phyloP scores from a whole-genome alignment of 108 stramenopile species.

The Cylindrotheca fusiformis region DNA sequence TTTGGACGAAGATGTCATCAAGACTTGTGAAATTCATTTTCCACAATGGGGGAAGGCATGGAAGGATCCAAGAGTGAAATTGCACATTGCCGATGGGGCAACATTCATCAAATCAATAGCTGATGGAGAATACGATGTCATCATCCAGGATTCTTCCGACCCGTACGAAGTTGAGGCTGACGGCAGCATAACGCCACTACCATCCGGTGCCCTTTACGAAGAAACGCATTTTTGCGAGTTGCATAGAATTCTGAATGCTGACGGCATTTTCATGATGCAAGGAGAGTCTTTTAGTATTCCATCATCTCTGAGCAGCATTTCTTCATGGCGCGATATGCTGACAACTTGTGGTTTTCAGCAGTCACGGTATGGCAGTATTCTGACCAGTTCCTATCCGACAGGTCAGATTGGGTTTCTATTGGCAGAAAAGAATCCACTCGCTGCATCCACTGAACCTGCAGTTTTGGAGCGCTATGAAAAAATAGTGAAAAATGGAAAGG shows the following conservation, averaged over 20 bases:
- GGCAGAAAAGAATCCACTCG: conserved; percentile 45
- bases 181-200: conserved; percentile 47
- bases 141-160: conserved; percentile 81
- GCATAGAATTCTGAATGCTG: conserved; percentile 37
- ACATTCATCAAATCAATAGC: conserved; percentile 43
- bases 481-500: conserved; percentile 35
- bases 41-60: conserved; percentile 66
- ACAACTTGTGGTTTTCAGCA: conserved; percentile 57
- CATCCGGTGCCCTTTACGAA: conserved; percentile 65
- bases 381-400: conserved; percentile 67
- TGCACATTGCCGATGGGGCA: conserved; percentile 76
- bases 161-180: conserved; percentile 59
- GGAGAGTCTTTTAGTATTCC: conserved; percentile 81
- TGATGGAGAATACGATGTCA: conserved; percentile 63
- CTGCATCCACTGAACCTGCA: conserved; percentile 3
- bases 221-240: conserved; percentile 55
- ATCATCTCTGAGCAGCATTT: conserved; percentile 58
- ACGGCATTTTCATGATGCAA: conserved; percentile 65
- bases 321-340: conserved; percentile 49
- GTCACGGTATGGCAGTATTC: conserved; percentile 64
- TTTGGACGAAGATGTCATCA: conserved; percentile 71
- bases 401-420: conserved; percentile 83
- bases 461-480: conserved; percentile 24
- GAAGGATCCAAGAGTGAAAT: conserved; percentile 63
- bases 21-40: conserved; percentile 58